phyloP scores from a whole-genome alignment of 495 filamentous ascomycete species.

The Ascobolus immersus region DNA sequence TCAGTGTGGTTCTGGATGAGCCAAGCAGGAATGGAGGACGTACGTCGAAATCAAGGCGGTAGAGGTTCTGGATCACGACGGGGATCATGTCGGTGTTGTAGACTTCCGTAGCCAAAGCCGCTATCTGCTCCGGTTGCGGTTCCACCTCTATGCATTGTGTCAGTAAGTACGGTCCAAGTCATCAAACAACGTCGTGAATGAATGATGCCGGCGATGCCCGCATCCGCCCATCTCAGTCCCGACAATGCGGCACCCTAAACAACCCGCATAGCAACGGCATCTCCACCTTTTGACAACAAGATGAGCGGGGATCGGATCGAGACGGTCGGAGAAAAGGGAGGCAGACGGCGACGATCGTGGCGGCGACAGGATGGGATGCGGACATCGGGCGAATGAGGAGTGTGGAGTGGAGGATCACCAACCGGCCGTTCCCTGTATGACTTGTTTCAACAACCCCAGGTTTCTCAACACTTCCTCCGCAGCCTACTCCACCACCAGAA shows the following conservation, averaged over 20 bases:
- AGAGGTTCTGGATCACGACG: slow-evolving; percentile 50
- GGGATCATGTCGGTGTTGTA: slow-evolving; percentile 74
- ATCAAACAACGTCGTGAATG: too few species aligned
- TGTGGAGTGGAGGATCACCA: slow-evolving; percentile 7
- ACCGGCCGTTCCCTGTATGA: slow-evolving; percentile 68
- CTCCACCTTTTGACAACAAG: too few species aligned
- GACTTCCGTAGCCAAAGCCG: slow-evolving; percentile 49
- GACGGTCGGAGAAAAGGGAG: too few species aligned
- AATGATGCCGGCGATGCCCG: too few species aligned
- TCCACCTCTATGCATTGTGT: slow-evolving; percentile 39
- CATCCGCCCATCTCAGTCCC: too few species aligned
- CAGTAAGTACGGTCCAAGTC: slow-evolving; percentile 3
- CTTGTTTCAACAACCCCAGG: slow-evolving; percentile 56
- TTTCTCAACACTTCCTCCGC: slow-evolving; percentile 54
- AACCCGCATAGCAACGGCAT: too few species aligned
- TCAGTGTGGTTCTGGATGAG: slow-evolving; percentile 65
- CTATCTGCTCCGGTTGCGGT: slow-evolving; percentile 60
- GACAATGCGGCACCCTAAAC: too few species aligned
- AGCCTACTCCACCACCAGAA: slow-evolving; percentile 23
- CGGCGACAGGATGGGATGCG: too few species aligned
- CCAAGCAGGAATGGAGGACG: neutral
- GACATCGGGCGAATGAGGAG: too few species aligned
- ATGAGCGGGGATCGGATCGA: neutral
- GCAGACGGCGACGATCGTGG: too few species aligned
- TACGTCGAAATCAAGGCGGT: slow-evolving; percentile 65